A percentile compares a stretch with the other conserved stretches of the same genome.
phyloP scores from a whole-genome alignment of 2,329 filamentous ascomycete species.

The Periconia sp. region DNA sequence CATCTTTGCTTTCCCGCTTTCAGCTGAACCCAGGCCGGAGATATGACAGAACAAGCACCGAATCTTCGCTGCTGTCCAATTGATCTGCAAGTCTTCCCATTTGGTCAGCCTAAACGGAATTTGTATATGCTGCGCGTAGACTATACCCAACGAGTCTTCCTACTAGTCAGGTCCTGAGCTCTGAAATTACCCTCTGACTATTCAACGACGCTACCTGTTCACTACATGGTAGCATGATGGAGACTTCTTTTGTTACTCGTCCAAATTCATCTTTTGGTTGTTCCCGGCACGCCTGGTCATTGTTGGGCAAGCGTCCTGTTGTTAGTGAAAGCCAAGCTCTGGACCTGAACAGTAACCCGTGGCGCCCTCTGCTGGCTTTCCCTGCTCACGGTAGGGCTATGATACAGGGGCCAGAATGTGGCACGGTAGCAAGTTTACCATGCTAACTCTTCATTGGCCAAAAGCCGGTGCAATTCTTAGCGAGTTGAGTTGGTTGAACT shows the following conservation, averaged over 20 bases:
- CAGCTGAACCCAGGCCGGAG: no score
- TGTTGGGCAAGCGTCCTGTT: neutral
- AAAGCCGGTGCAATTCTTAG: neutral
- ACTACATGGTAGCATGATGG: neutral
- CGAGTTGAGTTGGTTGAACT: neutral
- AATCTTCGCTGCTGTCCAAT: conserved; percentile 14
- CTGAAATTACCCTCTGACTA: neutral
- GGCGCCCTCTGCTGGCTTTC: no score
- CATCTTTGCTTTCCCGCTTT: conserved; percentile 7
- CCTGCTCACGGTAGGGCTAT: neutral
- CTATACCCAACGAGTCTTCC: neutral
- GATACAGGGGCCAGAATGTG: neutral
- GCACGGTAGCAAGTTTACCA: neutral
- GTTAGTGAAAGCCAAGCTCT: neutral
- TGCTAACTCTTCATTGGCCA: neutral
- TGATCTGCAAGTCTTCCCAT: conserved; percentile 14
- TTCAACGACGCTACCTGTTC: neutral
- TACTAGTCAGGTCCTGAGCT: neutral
- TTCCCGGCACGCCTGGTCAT: neutral
- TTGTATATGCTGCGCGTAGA: conserved; percentile 9
- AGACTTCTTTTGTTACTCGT: neutral
- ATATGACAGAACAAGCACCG: conserved; percentile 9
- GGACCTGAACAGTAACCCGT: neutral
- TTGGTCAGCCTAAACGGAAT: conserved; percentile 1
- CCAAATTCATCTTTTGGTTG: neutral